phyloP scores from a whole-genome alignment of 768 basidiomycete species.

The Paxillus rubicundulus region DNA sequence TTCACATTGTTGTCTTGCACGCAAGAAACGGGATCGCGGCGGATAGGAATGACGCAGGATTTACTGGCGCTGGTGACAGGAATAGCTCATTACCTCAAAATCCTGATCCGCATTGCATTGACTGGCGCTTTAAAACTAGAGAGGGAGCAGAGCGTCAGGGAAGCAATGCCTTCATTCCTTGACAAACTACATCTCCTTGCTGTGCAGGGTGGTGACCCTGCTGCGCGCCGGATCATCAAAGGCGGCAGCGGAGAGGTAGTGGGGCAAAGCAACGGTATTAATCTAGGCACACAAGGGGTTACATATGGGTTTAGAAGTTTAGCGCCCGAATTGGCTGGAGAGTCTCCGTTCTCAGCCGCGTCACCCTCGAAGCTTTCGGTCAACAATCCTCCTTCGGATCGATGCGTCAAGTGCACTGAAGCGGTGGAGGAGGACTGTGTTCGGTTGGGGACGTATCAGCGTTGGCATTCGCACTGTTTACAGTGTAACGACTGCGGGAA shows the following conservation, averaged over 20 bases:
- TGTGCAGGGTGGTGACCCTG: conserved; percentile 77
- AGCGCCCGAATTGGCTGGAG: conserved; percentile 87
- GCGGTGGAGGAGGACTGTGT: conserved; percentile 99
- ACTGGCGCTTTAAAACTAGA: conserved; percentile 96
- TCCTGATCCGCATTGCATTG: conserved; percentile 95
- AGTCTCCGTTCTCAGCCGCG: conserved; percentile 63
- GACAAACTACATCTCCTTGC: conserved; percentile 92
- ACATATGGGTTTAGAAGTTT: conserved; percentile 92
- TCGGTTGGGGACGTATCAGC: conserved; percentile 89
- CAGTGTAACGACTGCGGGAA: conserved; percentile 81
- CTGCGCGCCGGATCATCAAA: conserved; percentile 73
- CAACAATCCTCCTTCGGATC: conserved; percentile 80
- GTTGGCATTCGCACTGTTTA: conserved; percentile 97
- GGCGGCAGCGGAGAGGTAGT: conserved; percentile 66
- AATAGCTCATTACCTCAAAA: conserved; percentile 99
- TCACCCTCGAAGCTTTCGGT: conserved; percentile 50
- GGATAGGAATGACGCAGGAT: conserved; percentile 97
- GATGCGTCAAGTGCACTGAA: conserved; percentile 82
- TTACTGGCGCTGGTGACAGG: conserved; percentile 95
- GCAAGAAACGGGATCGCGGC: conserved; percentile 84
- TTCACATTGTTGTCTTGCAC: conserved; percentile 96
- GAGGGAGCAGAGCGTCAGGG: conserved; percentile 77
- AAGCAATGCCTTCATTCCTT: conserved; percentile 86
- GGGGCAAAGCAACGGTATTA: conserved; percentile 40
- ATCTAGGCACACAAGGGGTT: conserved; percentile 79